Evolutionary conservation across 768 basidiomycete genomes (phyloP).

Genomic region (Kockovaella imperatae): DNA sequence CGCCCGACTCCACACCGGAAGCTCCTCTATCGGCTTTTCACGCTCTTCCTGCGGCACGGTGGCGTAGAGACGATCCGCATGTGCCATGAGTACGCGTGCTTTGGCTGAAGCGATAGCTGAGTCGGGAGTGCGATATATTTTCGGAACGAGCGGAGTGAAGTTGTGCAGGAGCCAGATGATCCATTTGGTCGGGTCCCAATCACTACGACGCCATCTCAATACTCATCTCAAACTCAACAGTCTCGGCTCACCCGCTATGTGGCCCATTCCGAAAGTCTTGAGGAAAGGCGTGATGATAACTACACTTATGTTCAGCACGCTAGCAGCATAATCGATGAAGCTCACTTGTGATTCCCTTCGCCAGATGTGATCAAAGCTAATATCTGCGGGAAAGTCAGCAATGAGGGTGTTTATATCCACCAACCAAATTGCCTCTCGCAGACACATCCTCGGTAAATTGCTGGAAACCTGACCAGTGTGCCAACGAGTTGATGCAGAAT

Average conservation of each 20-base stretch:
- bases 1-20: constrained; percentile 30
- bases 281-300: constrained; percentile 63
- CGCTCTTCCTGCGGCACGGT: constrained; percentile 17
- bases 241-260: no score
- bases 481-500: constrained; percentile 49
- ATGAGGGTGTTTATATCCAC: constrained; percentile 26
- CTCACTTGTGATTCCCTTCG: constrained; percentile 65
- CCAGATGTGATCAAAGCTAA: constrained; percentile 64
- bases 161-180: constrained; percentile 54
- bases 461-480: constrained; percentile 74
- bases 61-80: constrained; percentile 30
- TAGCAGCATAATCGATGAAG: background rate
- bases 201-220: constrained; percentile 50
- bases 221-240: background rate
- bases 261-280: constrained; percentile 46
- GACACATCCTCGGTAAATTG: constrained; percentile 74
- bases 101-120: constrained; percentile 34
- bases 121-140: constrained; percentile 35
- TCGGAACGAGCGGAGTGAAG: constrained; percentile 38
- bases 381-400: constrained; percentile 48
- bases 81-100: constrained; percentile 32
- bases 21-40: constrained; percentile 13
- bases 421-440: constrained; percentile 63
- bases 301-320: constrained; percentile 2
- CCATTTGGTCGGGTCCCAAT: constrained; percentile 82